Evolutionary conservation across 1,284 basidiomycete genomes (phyloP).

Genomic region (Cryptococcus amylolentus): DNA sequence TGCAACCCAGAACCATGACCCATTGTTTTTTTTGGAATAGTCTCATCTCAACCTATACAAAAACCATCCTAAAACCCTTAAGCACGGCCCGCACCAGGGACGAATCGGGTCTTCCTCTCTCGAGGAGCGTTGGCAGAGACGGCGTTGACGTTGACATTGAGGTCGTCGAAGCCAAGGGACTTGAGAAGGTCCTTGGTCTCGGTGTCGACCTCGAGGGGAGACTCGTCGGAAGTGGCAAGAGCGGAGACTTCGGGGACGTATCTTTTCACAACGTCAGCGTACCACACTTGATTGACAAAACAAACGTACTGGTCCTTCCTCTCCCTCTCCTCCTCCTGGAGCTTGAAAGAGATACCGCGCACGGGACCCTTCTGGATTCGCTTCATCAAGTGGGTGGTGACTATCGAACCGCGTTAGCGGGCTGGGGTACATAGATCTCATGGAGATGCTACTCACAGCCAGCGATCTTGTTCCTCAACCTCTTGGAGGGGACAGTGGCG

Average conservation of each 20-base stretch:
- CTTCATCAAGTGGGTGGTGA: slow-evolving; percentile 99
- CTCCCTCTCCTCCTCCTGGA: slow-evolving; percentile 99
- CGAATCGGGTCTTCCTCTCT: slow-evolving; percentile 74
- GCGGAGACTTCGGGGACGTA: slow-evolving; percentile 96
- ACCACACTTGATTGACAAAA: neutral
- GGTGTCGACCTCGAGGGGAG: slow-evolving; percentile 77
- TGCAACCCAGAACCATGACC: neutral
- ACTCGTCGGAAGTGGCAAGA: slow-evolving; percentile 67
- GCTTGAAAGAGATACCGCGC: slow-evolving; percentile 99
- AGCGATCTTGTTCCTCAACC: slow-evolving; percentile 99
- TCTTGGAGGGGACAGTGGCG: slow-evolving; percentile 96
- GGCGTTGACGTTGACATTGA: slow-evolving; percentile 68
- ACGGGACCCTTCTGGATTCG: slow-evolving; percentile 99
- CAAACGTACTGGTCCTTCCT: slow-evolving; percentile 78
- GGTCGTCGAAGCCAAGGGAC: slow-evolving; percentile 84
- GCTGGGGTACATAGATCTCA: neutral
- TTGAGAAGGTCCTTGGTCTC: slow-evolving; percentile 91
- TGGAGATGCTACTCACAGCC: slow-evolving; percentile 58
- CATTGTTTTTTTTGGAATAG: neutral
- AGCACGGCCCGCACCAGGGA: slow-evolving; percentile 68
- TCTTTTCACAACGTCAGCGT: slow-evolving; percentile 10
- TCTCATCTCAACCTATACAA: slow-evolving; percentile 7
- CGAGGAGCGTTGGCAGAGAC: slow-evolving; percentile 60
- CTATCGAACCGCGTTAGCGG: slow-evolving; percentile 16
- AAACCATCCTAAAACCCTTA: slow-evolving; percentile 8